Evolutionary conservation across 2,329 filamentous ascomycete genomes (phyloP).

Genomic region (Calonectria pseudoturangicola): DNA sequence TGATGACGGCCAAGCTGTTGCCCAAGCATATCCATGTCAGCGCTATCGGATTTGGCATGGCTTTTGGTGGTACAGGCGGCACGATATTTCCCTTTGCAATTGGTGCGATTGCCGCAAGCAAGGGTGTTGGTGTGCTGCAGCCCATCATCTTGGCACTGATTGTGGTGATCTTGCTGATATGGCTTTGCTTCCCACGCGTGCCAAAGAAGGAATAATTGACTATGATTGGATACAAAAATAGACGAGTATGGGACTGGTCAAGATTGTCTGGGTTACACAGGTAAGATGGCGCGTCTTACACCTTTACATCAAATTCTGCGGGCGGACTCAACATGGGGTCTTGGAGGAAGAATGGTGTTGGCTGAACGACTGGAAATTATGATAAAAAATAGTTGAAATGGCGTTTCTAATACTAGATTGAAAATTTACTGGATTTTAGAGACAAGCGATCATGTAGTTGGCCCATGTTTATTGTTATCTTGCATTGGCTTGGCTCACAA

Average conservation of each 20-base stretch:
- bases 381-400: neutral
- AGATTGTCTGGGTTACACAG: neutral
- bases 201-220: conserved; percentile 55
- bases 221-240: neutral
- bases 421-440: neutral
- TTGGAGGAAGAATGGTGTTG: too few species aligned
- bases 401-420: neutral
- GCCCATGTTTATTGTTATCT: neutral
- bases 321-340: neutral
- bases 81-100: conserved; percentile 77
- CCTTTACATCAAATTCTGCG: neutral
- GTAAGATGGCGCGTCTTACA: neutral
- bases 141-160: conserved; percentile 69
- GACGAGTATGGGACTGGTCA: too few species aligned
- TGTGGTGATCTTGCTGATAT: conserved; percentile 57
- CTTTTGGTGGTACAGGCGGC: conserved; percentile 82
- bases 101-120: conserved; percentile 74
- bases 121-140: conserved; percentile 69
- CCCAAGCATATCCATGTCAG: conserved; percentile 82
- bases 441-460: neutral
- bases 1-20: conserved; percentile 82
- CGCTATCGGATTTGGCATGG: conserved; percentile 83
- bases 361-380: neutral
- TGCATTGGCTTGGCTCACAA: too few species aligned
- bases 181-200: conserved; percentile 61